Evolutionary conservation across 345 rosid species (phyloP).

Genomic region (Gossypium rotundifolium): DNA sequence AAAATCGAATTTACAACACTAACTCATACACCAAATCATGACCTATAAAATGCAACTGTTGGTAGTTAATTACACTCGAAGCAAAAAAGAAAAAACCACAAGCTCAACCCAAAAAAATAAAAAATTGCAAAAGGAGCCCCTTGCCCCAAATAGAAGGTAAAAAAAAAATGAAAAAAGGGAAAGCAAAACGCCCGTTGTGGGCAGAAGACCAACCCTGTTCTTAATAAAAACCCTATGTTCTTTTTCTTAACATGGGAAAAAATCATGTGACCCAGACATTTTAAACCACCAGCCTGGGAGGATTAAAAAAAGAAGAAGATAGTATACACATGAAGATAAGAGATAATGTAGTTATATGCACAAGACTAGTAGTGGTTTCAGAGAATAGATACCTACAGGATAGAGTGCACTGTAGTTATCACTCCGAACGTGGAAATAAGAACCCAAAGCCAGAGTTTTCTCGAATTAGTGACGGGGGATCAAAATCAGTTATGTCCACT

Average conservation of each 20-base stretch:
- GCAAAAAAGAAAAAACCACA: slow-evolving; percentile 7
- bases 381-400: background rate
- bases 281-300: slow-evolving; percentile 21
- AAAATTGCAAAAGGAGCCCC: slow-evolving; percentile 9
- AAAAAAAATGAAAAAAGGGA: background rate
- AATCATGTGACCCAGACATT: slow-evolving; percentile 26
- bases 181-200: slow-evolving; percentile 18
- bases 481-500: slow-evolving; percentile 82
- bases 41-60: slow-evolving; percentile 29
- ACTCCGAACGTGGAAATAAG: slow-evolving; percentile 74
- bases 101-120: background rate
- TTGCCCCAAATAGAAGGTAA: background rate
- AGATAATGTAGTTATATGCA: slow-evolving; percentile 23
- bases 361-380: slow-evolving; percentile 12
- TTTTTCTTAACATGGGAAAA: slow-evolving; percentile 34
- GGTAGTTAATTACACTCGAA: slow-evolving; percentile 19
- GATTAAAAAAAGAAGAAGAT: slow-evolving; percentile 6
- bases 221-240: slow-evolving; percentile 37
- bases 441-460: slow-evolving; percentile 93
- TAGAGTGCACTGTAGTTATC: slow-evolving; percentile 8
- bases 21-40: slow-evolving; percentile 18
- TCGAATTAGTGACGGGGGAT: slow-evolving; percentile 74
- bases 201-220: slow-evolving; percentile 25
- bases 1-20: slow-evolving; percentile 10
- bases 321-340: slow-evolving; percentile 34